phyloP scores from a whole-genome alignment of 1,139 yeast genomes.

The Petasospora rhodanensis region DNA sequence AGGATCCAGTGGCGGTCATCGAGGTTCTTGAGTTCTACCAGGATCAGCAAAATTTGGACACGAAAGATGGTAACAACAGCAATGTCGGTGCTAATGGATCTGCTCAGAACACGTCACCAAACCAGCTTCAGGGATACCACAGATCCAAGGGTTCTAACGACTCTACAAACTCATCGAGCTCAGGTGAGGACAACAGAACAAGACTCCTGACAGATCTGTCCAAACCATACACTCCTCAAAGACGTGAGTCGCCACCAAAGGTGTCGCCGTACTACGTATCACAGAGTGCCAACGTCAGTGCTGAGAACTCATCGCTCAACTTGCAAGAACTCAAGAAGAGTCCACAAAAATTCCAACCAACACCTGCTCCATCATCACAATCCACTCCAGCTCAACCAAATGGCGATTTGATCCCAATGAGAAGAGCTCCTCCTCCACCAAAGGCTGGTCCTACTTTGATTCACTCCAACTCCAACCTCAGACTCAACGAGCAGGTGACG shows the following conservation, averaged over 20 bases:
- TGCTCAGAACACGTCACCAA: neutral
- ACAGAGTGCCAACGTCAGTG: constrained; percentile 6
- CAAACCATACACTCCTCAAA: constrained; percentile 26
- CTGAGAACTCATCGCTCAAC: constrained; percentile 7
- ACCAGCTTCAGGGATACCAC: constrained; percentile 11
- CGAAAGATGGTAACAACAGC: no score
- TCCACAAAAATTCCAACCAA: constrained; percentile 7
- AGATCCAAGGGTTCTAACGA: constrained; percentile 21
- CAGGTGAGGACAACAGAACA: constrained; percentile 16
- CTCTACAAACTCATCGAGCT: constrained; percentile 18
- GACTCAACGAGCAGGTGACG: constrained; percentile 14
- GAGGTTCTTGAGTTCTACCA: constrained; percentile 88
- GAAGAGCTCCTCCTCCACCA: constrained; percentile 47
- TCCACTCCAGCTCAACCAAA: constrained; percentile 8
- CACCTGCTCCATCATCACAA: no score
- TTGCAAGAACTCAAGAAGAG: constrained; percentile 6
- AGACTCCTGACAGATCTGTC: constrained; percentile 23
- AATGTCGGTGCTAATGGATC: constrained; percentile 18
- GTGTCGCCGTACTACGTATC: constrained; percentile 22
- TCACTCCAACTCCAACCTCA: constrained; percentile 22
- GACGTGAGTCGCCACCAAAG: constrained; percentile 23
- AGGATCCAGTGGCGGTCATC: constrained; percentile 80
- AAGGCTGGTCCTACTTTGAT: constrained; percentile 13
- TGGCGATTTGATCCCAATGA: constrained; percentile 36
- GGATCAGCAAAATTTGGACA: constrained; percentile 38